A percentile compares a stretch with the other conserved stretches of the same genome.
These are phyloP conservation scores for Mortierella sp. DNA, from an alignment of 371 early-diverging fungal species.

Conservation along the genomic window DNA sequence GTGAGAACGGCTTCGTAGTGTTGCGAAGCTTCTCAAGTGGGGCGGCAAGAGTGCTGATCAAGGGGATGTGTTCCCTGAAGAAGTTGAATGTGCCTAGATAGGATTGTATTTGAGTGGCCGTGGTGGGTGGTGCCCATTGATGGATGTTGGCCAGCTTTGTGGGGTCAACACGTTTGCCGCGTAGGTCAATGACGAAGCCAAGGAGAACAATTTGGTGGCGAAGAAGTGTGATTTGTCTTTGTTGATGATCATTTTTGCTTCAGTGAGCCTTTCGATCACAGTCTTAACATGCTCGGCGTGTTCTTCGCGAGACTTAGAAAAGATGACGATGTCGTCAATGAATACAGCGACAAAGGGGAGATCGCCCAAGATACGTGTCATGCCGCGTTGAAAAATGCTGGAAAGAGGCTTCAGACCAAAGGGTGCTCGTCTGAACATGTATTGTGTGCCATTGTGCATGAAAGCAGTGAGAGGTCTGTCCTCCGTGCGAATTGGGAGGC, in stretches of 20 bases:
- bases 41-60: neutral
- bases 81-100: neutral
- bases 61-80: neutral
- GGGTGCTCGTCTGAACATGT: slow-evolving; percentile 36
- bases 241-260: slow-evolving; percentile 8
- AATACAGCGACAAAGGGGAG: neutral
- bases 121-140: neutral
- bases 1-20: neutral
- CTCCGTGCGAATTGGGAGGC: slow-evolving; percentile 30
- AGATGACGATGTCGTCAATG: slow-evolving; percentile 2
- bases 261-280: neutral
- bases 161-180: neutral
- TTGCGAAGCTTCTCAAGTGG: neutral
- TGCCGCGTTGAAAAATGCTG: slow-evolving; percentile 1
- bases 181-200: neutral
- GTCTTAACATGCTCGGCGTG: neutral
- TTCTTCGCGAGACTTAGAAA: neutral
- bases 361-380: neutral
- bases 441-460: slow-evolving; percentile 39
- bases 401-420: slow-evolving; percentile 46
- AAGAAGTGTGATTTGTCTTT: neutral
- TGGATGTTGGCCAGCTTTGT: neutral
- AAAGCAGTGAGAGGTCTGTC: slow-evolving; percentile 36
- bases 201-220: neutral
- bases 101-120: neutral